A percentile compares a stretch with the other conserved stretches of the same genome.
Evolutionary conservation across 2,329 filamentous ascomycete species (phyloP).

Genomic region (Scolecobasidium constrictum): DNA sequence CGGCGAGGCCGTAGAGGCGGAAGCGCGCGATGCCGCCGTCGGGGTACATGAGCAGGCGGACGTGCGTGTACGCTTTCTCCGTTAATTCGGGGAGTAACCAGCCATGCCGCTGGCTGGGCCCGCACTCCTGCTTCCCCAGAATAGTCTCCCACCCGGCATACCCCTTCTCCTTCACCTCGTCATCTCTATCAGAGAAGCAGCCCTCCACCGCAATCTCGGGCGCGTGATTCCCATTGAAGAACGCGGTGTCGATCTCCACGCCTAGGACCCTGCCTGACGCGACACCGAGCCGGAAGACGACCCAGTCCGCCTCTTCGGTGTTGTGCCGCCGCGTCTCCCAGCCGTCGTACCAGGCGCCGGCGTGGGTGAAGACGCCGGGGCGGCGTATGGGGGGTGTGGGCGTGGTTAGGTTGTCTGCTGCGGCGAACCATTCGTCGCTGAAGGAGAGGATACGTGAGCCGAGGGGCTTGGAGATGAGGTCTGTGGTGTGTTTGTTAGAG

Average conservation of each 20-base stretch:
- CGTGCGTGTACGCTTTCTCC: conserved; percentile 63
- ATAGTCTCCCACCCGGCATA: conserved; percentile 56
- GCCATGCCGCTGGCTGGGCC: conserved; percentile 60
- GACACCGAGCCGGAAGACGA: conserved; percentile 47
- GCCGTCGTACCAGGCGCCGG: conserved; percentile 54
- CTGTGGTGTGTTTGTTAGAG: too few species aligned
- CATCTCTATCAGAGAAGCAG: conserved; percentile 45
- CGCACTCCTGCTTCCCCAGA: conserved; percentile 58
- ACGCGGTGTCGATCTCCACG: conserved; percentile 70
- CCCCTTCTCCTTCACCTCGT: conserved; percentile 1
- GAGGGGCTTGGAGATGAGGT: conserved; percentile 41
- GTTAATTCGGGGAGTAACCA: conserved; percentile 54
- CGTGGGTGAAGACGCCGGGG: conserved; percentile 47
- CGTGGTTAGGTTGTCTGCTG: conserved; percentile 47
- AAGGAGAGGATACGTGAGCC: conserved; percentile 42
- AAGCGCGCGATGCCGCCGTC: conserved; percentile 78
- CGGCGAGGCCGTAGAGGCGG: conserved; percentile 63
- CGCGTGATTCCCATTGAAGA: conserved; percentile 74
- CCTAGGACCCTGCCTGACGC: conserved; percentile 62
- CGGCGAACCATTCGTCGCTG: conserved; percentile 52
- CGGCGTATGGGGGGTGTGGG: conserved; percentile 45
- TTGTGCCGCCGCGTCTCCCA: conserved; percentile 56
- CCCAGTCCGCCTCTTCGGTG: conserved; percentile 46
- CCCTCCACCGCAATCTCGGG: conserved; percentile 70
- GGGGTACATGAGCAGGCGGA: conserved; percentile 73